Percentiles rank a stretch among this genome's conserved stretches.
Conservation (phyloP, 2,329 filamentous ascomycete genomes). For the Thielaviopsis musarum region DNA sequence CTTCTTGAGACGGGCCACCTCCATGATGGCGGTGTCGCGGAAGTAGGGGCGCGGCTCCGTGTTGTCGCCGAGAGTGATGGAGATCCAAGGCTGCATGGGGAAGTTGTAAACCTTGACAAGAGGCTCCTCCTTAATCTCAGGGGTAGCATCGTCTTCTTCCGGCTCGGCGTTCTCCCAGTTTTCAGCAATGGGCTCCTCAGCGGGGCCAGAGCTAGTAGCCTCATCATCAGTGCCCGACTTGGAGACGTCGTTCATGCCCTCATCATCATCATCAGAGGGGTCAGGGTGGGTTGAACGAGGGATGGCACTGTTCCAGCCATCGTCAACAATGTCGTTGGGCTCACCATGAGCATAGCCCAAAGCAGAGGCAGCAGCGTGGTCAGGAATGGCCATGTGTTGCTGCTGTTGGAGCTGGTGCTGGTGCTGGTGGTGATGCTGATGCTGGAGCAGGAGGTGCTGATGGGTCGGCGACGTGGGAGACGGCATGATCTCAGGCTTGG, state of each 20-base stretch:
- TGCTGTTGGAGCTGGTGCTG: neutral
- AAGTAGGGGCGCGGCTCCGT: conserved; percentile 44
- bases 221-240: conserved; percentile 8
- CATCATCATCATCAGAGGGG: conserved; percentile 13
- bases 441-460: neutral
- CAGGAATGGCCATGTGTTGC: neutral
- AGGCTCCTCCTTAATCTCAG: conserved; percentile 19
- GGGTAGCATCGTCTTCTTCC: conserved; percentile 45
- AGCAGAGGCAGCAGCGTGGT: conserved; percentile 2
- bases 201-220: neutral
- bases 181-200: conserved; percentile 40
- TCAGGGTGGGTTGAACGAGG: neutral
- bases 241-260: conserved; percentile 1
- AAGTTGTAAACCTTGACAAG: conserved; percentile 77
- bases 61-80: conserved; percentile 55
- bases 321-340: neutral
- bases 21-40: conserved; percentile 67
- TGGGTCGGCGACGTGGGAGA: conserved; percentile 3
- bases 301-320: conserved; percentile 1
- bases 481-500: conserved; percentile 7
- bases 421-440: neutral
- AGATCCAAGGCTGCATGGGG: conserved; percentile 90
- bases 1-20: conserved; percentile 89
- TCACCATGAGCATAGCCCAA: neutral
- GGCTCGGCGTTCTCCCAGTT: conserved; percentile 83